Evolutionary conservation across 1,284 basidiomycete species (phyloP), one percentile per base, ranked within the genome.

Genomic region (Apiotrichum porosum): DNA sequence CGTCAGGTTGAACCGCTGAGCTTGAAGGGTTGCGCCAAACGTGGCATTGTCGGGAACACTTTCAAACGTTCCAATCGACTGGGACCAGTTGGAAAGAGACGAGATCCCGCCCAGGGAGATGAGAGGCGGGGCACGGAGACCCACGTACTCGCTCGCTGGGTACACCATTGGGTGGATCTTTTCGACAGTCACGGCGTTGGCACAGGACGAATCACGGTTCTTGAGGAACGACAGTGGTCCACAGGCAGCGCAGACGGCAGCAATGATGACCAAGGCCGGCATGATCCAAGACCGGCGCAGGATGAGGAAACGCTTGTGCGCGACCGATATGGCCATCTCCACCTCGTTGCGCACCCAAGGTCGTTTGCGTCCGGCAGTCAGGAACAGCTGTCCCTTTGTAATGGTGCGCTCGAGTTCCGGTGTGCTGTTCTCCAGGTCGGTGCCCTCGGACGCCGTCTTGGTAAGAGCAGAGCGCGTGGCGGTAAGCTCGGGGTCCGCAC

Each of bases 301-400:
- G 42, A 88, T 78, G 22, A 87, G 71, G n/a, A 74, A 57, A 0
- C 86, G 81, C 65, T 89, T 89, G 54, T 81, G 73, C 69, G 85
- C 82, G 54, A 88, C 84, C 0, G 84, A 86, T 40, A 80, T 64
- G 0, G 34, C 42, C 46, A 48, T 52, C n/a, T 26, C 23, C 10
- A 34, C 17, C 5, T 32, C 44, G 9, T 31, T n/a, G 24, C 41
- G 36, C 36, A 30, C 43, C 49, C 44, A 51, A 5, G 36, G 15
- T 19, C 15, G 21, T 10, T 32, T 24, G 14, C n/a, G 21, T 12
- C 41, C 42, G 1, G 51, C 34, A 2, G 51, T 37, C 28, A 52
- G 51, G 19, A 3, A 22, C 21, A 49, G 39, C 28, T 42, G 46
- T 13, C 8, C 6, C 17, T 12, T 12, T 6, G 8, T 28, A 12